Conservation (phyloP, 805 yeast species). For the Osmozyma mogii region DNA sequence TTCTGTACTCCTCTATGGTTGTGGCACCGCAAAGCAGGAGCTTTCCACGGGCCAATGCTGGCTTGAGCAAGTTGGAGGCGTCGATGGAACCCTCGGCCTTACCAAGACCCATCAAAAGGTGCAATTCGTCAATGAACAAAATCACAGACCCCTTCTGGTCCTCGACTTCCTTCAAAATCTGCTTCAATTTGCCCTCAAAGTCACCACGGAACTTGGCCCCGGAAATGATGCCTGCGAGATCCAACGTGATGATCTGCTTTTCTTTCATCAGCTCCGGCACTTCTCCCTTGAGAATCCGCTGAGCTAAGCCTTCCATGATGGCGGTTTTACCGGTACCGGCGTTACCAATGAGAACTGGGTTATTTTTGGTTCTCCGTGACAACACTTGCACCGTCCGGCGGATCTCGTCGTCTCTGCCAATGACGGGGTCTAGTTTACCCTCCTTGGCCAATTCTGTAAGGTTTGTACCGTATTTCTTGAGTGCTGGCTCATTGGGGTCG, state of each 20-base stretch:
- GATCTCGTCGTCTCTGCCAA: constrained; percentile 94
- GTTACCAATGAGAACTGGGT: constrained; percentile 89
- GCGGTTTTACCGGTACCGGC: constrained; percentile 99
- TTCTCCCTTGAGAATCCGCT: constrained; percentile 81
- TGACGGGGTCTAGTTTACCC: constrained; percentile 93
- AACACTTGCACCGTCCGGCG: constrained; percentile 86
- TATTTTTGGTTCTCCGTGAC: constrained; percentile 88
- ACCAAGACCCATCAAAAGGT: constrained; percentile 82
- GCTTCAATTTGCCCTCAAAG: constrained; percentile 83
- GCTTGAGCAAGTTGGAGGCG: constrained; percentile 88
- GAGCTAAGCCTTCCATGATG: constrained; percentile 93
- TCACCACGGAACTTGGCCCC: constrained; percentile 97
- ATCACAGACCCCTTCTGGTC: constrained; percentile 68
- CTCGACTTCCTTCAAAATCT: constrained; percentile 76
- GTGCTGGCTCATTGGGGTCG: constrained; percentile 56
- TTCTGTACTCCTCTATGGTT: constrained; percentile 85
- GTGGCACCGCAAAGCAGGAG: constrained; percentile 96
- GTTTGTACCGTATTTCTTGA: constrained; percentile 80
- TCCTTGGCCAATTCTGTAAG: constrained; percentile 79
- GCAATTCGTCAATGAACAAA: constrained; percentile 86
- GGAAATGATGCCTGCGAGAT: constrained; percentile 80
- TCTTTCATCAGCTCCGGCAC: constrained; percentile 92
- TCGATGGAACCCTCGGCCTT: constrained; percentile 93
- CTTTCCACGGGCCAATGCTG: constrained; percentile 87
- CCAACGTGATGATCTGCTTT: constrained; percentile 76